These are phyloP conservation scores for Heliamphora pulchella DNA, from an alignment of 179 eudicot species.

Conservation along the genomic window DNA sequence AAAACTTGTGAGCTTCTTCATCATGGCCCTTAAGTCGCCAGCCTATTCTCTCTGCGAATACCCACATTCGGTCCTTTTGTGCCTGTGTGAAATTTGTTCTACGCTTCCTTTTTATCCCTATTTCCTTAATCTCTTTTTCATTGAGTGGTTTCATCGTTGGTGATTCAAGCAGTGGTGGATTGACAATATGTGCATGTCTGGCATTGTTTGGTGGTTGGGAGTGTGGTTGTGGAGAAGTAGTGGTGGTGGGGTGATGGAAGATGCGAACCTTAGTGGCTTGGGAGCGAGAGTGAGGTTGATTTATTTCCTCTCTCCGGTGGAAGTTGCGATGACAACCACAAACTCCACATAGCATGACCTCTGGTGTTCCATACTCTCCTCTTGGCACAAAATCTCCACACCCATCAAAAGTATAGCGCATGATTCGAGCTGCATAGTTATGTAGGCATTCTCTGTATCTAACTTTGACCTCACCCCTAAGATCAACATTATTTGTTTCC, in stretches of 20 bases:
- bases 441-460: background rate
- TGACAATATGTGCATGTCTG: background rate
- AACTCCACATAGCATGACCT: background rate
- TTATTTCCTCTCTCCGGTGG: background rate
- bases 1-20: background rate
- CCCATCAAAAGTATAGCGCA: conserved; percentile 6
- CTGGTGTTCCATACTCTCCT: conserved; percentile 1
- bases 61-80: background rate
- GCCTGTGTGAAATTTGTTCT: conserved; percentile 9
- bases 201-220: background rate
- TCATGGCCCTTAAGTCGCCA: background rate
- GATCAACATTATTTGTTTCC: background rate
- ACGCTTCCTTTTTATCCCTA: background rate
- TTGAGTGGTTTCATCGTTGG: background rate
- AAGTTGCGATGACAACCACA: conserved; percentile 8
- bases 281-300: background rate
- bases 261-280: background rate
- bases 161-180: background rate
- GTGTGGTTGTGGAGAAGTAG: background rate
- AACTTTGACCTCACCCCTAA: too few relatives aligned
- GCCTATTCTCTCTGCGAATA: background rate
- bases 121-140: background rate
- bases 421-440: conserved; percentile 7
- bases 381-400: conserved; percentile 5
- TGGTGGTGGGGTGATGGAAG: background rate